Base-by-base conservation (phyloP, 495 filamentous ascomycete genomes). In the Glonium stellatum region DNA sequence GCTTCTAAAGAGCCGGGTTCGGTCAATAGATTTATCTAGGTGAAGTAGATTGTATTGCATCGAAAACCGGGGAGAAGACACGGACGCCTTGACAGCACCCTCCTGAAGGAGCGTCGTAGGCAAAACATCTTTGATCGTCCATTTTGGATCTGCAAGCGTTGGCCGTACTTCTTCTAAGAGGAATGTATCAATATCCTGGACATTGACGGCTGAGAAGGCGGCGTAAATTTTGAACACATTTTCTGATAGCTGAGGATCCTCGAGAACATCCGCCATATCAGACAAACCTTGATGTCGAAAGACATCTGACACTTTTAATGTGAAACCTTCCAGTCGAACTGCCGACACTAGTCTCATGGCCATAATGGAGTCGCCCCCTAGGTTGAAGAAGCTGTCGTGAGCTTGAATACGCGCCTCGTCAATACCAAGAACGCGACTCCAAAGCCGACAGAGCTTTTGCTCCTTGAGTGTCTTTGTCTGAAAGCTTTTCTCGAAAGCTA, bases 31-130 rank as follows among this genome's bases (percentile, higher is more conserved):
- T 0, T 58, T 48, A 22, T 73, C 62, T 25, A 80, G 70, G 58
- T 73, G 70, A 10, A 80, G 58, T 65, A 76, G 69, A 10, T 68
- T 76, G 60, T 79, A 80, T 50, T 76, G 77, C 11, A 76, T 59
- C 0, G 77, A 76, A 22, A 71, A 76, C 0, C 77, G 72, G n/a
- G 77, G 76, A 1, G 61, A 70, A 44, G 79, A 71, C 1, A 85
- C 74, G 4, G 81, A 85, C 34, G 79, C 86, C 36, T 76, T 79
- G 25, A 88, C 73, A 0, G 81, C 84, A 42, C 88, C 69, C 4
- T 83, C 78, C 62, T 90, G 87, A 55, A 86, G 80, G 46, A 83
- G 82, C 0, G 82, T 81, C 0, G 82, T 78, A 8, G 84, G 84
- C 9, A 83, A 71, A 11, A 87, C 76, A 68, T 88, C 77, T 12